Percentiles rank a stretch among this genome's conserved stretches.
Evolutionary conservation across 192 early-diverging fungal genomes (phyloP).

Genomic region (Borealophlyctis nickersoniae): DNA sequence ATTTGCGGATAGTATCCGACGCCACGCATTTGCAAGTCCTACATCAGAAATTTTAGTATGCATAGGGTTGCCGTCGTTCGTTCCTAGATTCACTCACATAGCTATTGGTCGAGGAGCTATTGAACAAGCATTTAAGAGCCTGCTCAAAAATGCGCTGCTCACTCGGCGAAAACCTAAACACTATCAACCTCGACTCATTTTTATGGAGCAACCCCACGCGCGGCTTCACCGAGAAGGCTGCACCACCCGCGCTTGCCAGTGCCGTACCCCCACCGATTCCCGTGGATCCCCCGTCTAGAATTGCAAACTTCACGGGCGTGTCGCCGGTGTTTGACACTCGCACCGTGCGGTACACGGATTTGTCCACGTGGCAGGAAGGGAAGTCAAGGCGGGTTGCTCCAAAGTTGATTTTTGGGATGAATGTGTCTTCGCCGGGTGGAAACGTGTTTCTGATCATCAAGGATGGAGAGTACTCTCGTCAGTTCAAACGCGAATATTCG

Average conservation of each 20-base stretch:
- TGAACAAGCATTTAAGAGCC: slow-evolving; percentile 52
- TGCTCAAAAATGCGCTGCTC: slow-evolving; percentile 48
- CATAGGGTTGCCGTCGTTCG: neutral
- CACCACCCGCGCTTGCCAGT: slow-evolving; percentile 33
- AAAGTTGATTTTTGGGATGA: slow-evolving; percentile 57
- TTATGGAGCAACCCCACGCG: slow-evolving; percentile 44
- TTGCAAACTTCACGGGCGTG: slow-evolving; percentile 52
- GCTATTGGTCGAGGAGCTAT: slow-evolving; percentile 30
- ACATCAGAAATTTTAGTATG: neutral
- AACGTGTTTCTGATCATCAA: slow-evolving; percentile 49
- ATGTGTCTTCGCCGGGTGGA: slow-evolving; percentile 46
- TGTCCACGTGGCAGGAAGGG: slow-evolving; percentile 50
- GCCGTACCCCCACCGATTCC: slow-evolving; percentile 39
- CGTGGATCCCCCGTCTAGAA: slow-evolving; percentile 31
- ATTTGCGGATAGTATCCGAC: slow-evolving; percentile 46
- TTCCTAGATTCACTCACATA: slow-evolving; percentile 24
- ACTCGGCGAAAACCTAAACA: slow-evolving; percentile 49
- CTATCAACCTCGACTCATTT: slow-evolving; percentile 48
- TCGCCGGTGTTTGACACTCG: slow-evolving; percentile 51
- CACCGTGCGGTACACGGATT: slow-evolving; percentile 49
- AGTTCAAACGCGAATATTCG: too few relatives aligned
- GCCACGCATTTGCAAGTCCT: slow-evolving; percentile 49
- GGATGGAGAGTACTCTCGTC: slow-evolving; percentile 7
- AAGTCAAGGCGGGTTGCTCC: slow-evolving; percentile 42
- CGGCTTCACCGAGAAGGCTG: slow-evolving; percentile 50